Base-by-base conservation (phyloP, 1,139 yeast species). In the Pichia sp. region DNA sequence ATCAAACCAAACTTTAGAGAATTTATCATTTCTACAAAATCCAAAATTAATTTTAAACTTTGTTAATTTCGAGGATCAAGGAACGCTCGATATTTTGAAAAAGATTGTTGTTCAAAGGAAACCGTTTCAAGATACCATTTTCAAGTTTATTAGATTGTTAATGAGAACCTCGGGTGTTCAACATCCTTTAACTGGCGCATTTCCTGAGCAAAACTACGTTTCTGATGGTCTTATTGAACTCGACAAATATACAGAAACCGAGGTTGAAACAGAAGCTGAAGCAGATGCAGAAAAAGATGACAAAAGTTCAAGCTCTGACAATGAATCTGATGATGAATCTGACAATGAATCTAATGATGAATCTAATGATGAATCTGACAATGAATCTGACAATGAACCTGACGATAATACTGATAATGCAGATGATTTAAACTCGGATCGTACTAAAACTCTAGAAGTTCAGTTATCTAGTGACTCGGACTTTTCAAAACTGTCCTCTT, bases 161-260 rank as follows among this genome's bases (percentile, higher is more conserved):
- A 38, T 53, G 38, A 43, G 53, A 40, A 44, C 45, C 9, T 51
- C 51, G 12, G 41, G 48, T 44, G 42, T 43, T 20, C 46, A 44
- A 30, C 40, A 42, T 23, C 49, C 53, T 4, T 16, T 45, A 15
- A 34, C 30, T 13, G 48, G 48, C n/a, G 47, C 45, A 5, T 51
- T 43, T 20, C 56, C 56, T 3, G 56, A 53, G 41, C 51, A 46
- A 39, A 27, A 32, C 25, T 46, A 43, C 32, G 40, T 47, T 12
- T 44, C 46, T 18, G 40, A 43, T 30, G 46, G 47, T 11, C 6
- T 48, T 12, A 12, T 40, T 7, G 8, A n/a, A 3, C 9, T n/a
- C 18, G 37, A 39, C 12, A 25, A 27, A 23, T n/a, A 34, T 25
- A 15, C 34, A 9, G 40, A 45, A 13, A 29, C 23, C 7, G 9